Conservation (phyloP, 2,329 filamentous ascomycete genomes). For the Cercospora sp. region DNA sequence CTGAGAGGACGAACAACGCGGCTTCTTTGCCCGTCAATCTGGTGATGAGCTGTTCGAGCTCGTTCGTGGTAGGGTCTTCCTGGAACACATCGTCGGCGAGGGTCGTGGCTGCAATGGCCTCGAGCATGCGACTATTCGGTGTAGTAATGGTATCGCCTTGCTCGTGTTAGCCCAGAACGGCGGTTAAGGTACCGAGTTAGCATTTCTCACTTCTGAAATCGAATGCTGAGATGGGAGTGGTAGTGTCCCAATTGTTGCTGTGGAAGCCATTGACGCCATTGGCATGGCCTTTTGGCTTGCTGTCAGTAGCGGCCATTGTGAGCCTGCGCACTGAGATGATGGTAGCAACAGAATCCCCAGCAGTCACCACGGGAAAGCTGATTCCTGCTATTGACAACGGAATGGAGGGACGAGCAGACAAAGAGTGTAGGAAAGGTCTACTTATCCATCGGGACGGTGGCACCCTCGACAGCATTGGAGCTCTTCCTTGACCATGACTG, state of each 20-base stretch:
- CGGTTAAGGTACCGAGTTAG: not conserved
- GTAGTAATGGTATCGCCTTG: conserved; percentile 67
- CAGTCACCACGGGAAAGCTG: not conserved
- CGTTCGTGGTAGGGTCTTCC: conserved; percentile 76
- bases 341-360: not conserved
- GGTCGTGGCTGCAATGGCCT: conserved; percentile 71
- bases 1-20: conserved; percentile 78
- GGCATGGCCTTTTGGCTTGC: conserved; percentile 20
- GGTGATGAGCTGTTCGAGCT: conserved; percentile 74
- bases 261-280: conserved; percentile 26
- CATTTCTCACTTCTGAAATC: conserved; percentile 53
- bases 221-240: conserved; percentile 55
- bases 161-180: not conserved
- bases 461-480: conserved; percentile 13
- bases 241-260: conserved; percentile 41
- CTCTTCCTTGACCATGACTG: conserved; percentile 1
- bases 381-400: not conserved
- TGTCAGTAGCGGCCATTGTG: conserved; percentile 15
- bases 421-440: conserved; percentile 2
- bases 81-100: conserved; percentile 81
- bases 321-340: not conserved
- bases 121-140: conserved; percentile 77
- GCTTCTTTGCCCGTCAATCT: conserved; percentile 72
- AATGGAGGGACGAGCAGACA: conserved; percentile 4
- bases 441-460: conserved; percentile 11